Evolutionary conservation across 208 protist species (phyloP).

Genomic region (Leishmania gerbilli): DNA sequence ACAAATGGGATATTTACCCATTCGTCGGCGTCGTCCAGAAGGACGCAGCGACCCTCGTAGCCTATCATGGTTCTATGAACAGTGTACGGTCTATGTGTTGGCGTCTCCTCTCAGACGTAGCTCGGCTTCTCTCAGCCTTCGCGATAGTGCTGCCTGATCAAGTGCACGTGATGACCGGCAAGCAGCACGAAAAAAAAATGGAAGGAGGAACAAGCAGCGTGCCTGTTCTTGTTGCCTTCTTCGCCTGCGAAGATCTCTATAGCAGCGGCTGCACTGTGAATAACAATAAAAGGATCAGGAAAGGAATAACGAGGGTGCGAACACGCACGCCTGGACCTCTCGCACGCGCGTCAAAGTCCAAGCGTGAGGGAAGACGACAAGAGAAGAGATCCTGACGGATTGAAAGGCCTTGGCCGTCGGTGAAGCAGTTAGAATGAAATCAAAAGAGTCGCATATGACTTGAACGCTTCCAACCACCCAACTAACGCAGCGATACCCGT

Average conservation of each 20-base stretch:
- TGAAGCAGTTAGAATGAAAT: neutral
- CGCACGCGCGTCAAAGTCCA: neutral
- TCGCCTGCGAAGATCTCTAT: neutral
- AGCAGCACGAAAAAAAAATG: neutral
- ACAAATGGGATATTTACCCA: constrained; percentile 83
- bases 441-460: neutral
- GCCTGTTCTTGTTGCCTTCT: neutral
- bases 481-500: neutral
- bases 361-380: neutral
- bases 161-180: neutral
- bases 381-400: neutral
- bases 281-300: constrained; percentile 13
- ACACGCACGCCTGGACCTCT: neutral
- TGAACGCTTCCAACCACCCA: neutral
- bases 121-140: neutral
- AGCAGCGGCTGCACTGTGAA: neutral
- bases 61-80: constrained; percentile 33
- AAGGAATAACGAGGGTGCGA: neutral
- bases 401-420: neutral
- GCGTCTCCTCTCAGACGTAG: neutral
- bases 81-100: neutral
- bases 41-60: constrained; percentile 22
- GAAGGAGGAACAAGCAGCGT: neutral
- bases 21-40: constrained; percentile 64
- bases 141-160: neutral